These are phyloP conservation scores for Auriculariales sp. DNA, from an alignment of 768 basidiomycete species.

Conservation along the genomic window DNA sequence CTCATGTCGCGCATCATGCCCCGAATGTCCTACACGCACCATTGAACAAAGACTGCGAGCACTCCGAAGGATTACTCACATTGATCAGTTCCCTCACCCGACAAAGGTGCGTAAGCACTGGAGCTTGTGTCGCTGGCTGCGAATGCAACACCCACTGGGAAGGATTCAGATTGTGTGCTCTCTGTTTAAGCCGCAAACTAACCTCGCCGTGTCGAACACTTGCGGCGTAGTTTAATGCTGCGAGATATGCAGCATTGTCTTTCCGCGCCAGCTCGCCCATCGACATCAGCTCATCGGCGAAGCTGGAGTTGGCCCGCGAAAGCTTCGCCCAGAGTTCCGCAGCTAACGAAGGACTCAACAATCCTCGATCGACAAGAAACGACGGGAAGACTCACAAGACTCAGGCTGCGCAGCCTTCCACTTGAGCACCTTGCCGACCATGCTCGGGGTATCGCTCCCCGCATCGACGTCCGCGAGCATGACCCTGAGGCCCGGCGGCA, in stretches of 20 bases:
- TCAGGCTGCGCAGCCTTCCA: constrained; percentile 62
- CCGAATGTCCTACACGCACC: constrained; percentile 48
- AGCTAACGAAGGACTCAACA: constrained; percentile 3
- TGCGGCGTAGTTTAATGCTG: constrained; percentile 1
- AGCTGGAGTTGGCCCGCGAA: constrained; percentile 7
- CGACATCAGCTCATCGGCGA: constrained; percentile 6
- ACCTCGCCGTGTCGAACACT: constrained; percentile 4
- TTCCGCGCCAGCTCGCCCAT: constrained; percentile 2
- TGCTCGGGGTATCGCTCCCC: constrained; percentile 88
- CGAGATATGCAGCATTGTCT: constrained; percentile 3
- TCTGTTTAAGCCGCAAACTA: not conserved
- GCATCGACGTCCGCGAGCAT: constrained; percentile 93
- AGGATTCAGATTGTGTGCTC: not conserved
- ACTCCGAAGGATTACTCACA: too few relatives aligned
- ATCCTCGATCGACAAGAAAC: not conserved
- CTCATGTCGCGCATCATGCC: constrained; percentile 79
- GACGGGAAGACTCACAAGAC: constrained; percentile 28
- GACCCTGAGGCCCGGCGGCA: constrained; percentile 73
- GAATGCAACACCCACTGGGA: not conserved
- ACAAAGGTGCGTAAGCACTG: not conserved
- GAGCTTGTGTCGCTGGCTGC: not conserved
- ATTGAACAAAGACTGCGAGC: not conserved
- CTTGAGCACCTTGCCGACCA: constrained; percentile 79
- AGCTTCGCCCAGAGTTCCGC: constrained; percentile 11
- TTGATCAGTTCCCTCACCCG: not conserved